Evolutionary conservation across 495 filamentous ascomycete genomes (phyloP), one percentile per base, ranked within the genome.

Genomic region (Apiosordaria backusii): DNA sequence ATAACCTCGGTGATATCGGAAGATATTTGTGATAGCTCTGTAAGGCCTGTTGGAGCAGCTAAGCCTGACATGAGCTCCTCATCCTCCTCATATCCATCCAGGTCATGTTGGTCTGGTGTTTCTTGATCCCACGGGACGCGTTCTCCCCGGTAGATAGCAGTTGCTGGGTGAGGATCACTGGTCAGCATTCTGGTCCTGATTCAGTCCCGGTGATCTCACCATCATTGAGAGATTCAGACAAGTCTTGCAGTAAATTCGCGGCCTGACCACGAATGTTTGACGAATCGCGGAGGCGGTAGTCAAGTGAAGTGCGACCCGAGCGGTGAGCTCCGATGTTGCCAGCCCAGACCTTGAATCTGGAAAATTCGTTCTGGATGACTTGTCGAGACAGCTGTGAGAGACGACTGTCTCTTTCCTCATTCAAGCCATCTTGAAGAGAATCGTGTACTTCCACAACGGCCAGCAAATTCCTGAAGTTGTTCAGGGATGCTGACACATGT

Each of bases 241-340:
- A 57, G 22, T 68, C 70, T 2, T 57, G 9, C 5, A 81, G 71
- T 21, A 18, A 83, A 61, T 69, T 69, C 9, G 76, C 15, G 0
- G 77, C 77, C 26, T 80, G 74, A 10, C 55, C 60, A 15, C 67
- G 70, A 26, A 84, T 71, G 60, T 81, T 76, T 0, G 79, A 78
- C 0, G 80, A 75, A 60, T 83, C 81, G 40, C 78, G 70, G 0
- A 83, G 74, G 4, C 79, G 71, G 61, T 76, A 79, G 40, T 83
- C 80, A 1, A 84, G 71, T 3, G 67, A 68, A 18, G 57, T 59
- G 4, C 4, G 45, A 7, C 57, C 67, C 0, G 50, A 50, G 9
- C 27, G 35, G 24, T 68, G 58, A 26, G 57, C 55, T 53, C 50
- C 50, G 50, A 53, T 53, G 50, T 53, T 53, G 16, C 50, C 50